phyloP scores from a whole-genome alignment of 179 eudicot genomes.

The Silene noctiflora region DNA sequence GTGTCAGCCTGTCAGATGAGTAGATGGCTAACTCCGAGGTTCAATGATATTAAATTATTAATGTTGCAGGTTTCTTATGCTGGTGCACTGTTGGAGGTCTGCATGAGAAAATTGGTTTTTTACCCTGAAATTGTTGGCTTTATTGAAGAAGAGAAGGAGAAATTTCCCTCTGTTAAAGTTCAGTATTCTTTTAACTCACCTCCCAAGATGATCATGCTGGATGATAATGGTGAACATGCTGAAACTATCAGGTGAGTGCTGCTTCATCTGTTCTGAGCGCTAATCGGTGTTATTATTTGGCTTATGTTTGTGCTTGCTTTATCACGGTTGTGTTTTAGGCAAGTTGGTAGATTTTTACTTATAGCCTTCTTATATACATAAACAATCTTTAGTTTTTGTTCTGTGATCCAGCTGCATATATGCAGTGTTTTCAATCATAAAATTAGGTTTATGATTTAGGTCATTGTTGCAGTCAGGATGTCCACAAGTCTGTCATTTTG shows the following conservation, averaged over 20 bases:
- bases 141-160: conserved; percentile 85
- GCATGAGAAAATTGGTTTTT: conserved; percentile 94
- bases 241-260: conserved; percentile 71
- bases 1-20: not conserved
- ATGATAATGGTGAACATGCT: conserved; percentile 64
- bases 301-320: too few species aligned
- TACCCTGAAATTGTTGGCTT: conserved; percentile 88
- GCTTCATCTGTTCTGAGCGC: not conserved
- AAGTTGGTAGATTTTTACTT: too few species aligned
- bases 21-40: not conserved
- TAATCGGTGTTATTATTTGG: not conserved
- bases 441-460: too few species aligned
- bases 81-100: conserved; percentile 77
- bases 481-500: too few species aligned
- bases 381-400: too few species aligned
- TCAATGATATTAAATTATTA: not conserved
- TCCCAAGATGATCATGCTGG: conserved; percentile 89
- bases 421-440: too few species aligned
- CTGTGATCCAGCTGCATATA: too few species aligned
- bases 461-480: too few species aligned
- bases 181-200: conserved; percentile 81
- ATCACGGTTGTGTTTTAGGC: too few species aligned
- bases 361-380: too few species aligned
- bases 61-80: conserved; percentile 60
- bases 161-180: conserved; percentile 72